These are phyloP conservation scores for Lithospermum erythrorhizon DNA, from an alignment of 257 asterid species.

Conservation along the genomic window DNA sequence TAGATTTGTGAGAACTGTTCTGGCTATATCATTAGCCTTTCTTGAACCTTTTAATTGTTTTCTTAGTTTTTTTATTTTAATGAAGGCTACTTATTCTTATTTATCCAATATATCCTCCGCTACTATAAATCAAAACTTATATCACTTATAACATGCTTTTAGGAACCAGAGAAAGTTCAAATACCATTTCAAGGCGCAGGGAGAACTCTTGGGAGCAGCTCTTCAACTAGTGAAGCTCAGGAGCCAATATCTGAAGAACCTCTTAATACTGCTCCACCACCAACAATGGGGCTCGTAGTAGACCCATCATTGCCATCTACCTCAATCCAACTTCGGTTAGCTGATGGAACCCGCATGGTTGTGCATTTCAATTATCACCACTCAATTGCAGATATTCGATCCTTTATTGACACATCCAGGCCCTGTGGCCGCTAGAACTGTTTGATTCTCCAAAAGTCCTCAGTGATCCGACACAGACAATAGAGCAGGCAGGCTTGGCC, in stretches of 20 bases:
- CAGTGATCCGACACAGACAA: conserved; percentile 60
- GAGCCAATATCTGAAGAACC: conserved; percentile 29
- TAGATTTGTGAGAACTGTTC: no score
- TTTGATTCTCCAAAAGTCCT: conserved; percentile 78
- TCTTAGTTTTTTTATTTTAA: no score
- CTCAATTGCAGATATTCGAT: conserved; percentile 52
- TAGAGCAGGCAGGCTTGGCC: conserved; percentile 77
- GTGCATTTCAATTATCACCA: conserved; percentile 83
- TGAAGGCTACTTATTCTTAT: not conserved
- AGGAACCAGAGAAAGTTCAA: conserved; percentile 56
- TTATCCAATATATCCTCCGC: not conserved
- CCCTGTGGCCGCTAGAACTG: conserved; percentile 51
- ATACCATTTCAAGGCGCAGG: conserved; percentile 75
- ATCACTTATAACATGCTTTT: not conserved
- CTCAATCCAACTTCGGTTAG: conserved; percentile 82
- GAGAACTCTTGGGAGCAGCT: conserved; percentile 75
- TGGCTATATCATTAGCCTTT: no score
- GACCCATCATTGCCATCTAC: conserved; percentile 72
- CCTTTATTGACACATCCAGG: conserved; percentile 76
- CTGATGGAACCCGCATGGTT: conserved; percentile 94
- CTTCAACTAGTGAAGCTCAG: conserved; percentile 27
- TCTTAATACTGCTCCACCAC: conserved; percentile 40
- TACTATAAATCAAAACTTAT: not conserved
- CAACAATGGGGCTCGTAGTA: conserved; percentile 44
- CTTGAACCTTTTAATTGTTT: not conserved